Base-by-base conservation (phyloP, 495 filamentous ascomycete species). In the Penicillium waksmanii region DNA sequence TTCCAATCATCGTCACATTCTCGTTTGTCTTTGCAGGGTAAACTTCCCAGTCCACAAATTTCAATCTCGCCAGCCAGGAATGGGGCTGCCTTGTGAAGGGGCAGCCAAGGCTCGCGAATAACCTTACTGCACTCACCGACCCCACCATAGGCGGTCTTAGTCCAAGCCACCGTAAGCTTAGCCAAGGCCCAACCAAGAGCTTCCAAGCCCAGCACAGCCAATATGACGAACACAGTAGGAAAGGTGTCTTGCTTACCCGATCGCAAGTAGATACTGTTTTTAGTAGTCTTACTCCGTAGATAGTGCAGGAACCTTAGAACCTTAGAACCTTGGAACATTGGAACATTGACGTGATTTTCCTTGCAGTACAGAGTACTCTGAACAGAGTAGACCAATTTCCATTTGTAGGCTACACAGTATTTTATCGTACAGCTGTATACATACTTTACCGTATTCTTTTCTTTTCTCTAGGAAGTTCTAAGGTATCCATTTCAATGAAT, bases 101-200 rank as follows among this genome's bases (percentile, higher is more conserved):
- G 51, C 53, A 47, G 52, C 62, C 57, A 61, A 62, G 59, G 40
- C 55, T 61, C 55, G 25, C 18, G 46, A 66, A 57, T 66, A 62
- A 66, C 63, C 63, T 63, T 66, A 62, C 60, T 57, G 58, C 36
- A 47, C 48, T 56, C 55, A 13, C 38, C 50, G 23, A 55, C 57
- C 58, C 58, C 58, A 61, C 58, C 21, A 4, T 21, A 35, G 17
- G 17, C 35, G 23, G 55, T 55, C 58, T 53, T 59, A 31, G 55
- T 57, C 42, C 56, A 66, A 66, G 59, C 60, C 58, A 65, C 55
- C 64, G 64, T 66, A 66, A 66, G 64, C 64, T 63, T 61, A 66
- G 64, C 64, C 64, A 66, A 66, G 60, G 51, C 46, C 46, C 46
- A 25, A 25, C 46, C 46, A 48, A 48, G 46, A 48, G 23, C 46